Evolutionary conservation across 2,329 filamentous ascomycete genomes (phyloP).

Genomic region (Chalaropsis ovoidea): DNA sequence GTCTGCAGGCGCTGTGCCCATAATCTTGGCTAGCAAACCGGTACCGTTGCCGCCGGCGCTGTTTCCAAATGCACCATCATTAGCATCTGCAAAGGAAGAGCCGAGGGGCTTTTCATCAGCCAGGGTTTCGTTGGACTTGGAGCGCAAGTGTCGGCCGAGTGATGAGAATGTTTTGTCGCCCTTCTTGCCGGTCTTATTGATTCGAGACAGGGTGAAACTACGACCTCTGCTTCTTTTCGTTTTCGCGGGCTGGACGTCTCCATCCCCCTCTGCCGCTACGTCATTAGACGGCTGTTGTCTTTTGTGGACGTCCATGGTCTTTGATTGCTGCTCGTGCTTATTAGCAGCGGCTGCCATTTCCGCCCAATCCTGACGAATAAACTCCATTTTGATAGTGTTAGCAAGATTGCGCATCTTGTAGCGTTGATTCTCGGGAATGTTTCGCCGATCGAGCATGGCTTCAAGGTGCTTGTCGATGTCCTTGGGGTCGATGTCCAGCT

Average conservation of each 20-base stretch:
- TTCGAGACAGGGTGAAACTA: constrained; percentile 66
- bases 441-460: constrained; percentile 66
- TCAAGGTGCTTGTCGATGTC: constrained; percentile 50
- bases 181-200: constrained; percentile 37
- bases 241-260: constrained; percentile 36
- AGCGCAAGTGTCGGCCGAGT: constrained; percentile 51
- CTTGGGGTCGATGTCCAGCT: constrained; percentile 43
- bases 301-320: constrained; percentile 26
- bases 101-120: constrained; percentile 47
- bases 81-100: constrained; percentile 12
- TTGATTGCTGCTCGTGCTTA: constrained; percentile 24
- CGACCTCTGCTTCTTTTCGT: constrained; percentile 55
- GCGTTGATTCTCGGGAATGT: constrained; percentile 86
- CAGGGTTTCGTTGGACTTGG: constrained; percentile 63
- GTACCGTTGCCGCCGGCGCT: constrained; percentile 44
- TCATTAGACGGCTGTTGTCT: constrained; percentile 26
- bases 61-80: constrained; percentile 32
- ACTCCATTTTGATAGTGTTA: constrained; percentile 86
- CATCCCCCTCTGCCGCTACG: constrained; percentile 34
- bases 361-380: constrained; percentile 79
- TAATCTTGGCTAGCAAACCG: constrained; percentile 54
- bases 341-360: constrained; percentile 46
- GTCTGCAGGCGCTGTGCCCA: constrained; percentile 64
- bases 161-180: constrained; percentile 45
- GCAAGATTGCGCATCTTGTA: constrained; percentile 90